Base-by-base conservation (phyloP, 2,329 filamentous ascomycete genomes). In the Pyricularia sp. region DNA sequence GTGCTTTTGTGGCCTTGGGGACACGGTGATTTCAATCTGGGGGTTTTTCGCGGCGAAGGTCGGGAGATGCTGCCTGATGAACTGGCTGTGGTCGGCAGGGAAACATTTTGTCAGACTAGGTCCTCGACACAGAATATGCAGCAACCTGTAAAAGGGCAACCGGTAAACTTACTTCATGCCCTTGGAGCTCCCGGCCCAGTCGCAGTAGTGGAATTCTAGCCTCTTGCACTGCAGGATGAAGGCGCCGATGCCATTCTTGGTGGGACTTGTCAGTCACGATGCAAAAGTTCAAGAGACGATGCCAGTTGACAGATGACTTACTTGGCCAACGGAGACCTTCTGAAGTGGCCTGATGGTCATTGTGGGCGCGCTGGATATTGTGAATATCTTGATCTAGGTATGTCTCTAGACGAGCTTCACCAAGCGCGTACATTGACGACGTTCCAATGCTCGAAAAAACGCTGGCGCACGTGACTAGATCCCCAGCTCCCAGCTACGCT, bases 201-300 rank as follows among this genome's bases (percentile, higher is more conserved):
- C 92, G 81, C 94, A 97, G 81, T 96, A 99, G 80, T 96, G 90
- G 74, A 99, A 91, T 76, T 96, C 91, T 76, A 99, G 82, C 74
- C 88, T 90, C 82, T 91, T 96, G 86, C 94, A 99, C 81, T 96
- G 93, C 66, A 97, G 85, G 77, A 99, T 91, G 81, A 97, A 97
- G 75, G 93, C 90, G 72, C 93, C 93, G 70, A 97, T 83, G 82
- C 94, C 94, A 81, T 99, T 97, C 93, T 97, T 30, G 10, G 30
- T 62, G 61, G 40, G 24, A 33, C 19, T 30, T 12, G 67, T 67
- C 33, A 67, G 65, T 57, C 10, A 16, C 26, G 53, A 16, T 57
- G 22, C 53, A 26, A 26, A 26, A 12, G 24, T n/a, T 26, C 26
- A 3, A 55, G 8, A 26, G 22, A 3, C 2, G 6, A 24, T 1